A percentile compares a stretch with the other conserved stretches of the same genome.
These are phyloP conservation scores for Psilocybe mexicana DNA, from an alignment of 1,284 basidiomycete species.

Conservation along the genomic window DNA sequence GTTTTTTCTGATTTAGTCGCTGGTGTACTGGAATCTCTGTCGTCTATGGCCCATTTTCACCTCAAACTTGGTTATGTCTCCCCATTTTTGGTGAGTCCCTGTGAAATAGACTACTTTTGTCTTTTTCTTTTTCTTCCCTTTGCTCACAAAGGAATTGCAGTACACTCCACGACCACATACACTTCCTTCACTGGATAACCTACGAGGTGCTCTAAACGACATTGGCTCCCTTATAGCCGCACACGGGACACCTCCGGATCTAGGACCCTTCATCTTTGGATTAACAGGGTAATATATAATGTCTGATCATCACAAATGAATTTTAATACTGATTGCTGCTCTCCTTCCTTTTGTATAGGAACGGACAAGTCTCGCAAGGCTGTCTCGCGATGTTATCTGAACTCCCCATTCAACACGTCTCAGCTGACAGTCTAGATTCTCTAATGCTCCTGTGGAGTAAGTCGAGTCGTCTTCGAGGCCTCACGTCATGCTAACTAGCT, in stretches of 20 bases:
- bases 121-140: background rate
- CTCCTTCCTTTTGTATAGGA: constrained; percentile 38
- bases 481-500: too few species aligned
- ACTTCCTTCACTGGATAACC: constrained; percentile 57
- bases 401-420: constrained; percentile 64
- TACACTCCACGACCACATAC: constrained; percentile 83
- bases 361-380: constrained; percentile 80
- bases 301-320: too few species aligned
- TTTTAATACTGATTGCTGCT: too few species aligned
- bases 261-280: constrained; percentile 81
- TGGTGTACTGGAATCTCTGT: constrained; percentile 81
- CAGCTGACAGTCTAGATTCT: constrained; percentile 29
- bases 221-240: constrained; percentile 60
- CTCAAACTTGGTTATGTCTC: constrained; percentile 78
- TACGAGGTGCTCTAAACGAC: constrained; percentile 57
- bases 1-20: constrained; percentile 52
- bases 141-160: constrained; percentile 36
- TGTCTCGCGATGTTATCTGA: constrained; percentile 71
- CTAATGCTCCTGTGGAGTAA: background rate
- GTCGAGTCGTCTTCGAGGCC: background rate
- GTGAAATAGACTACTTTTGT: background rate
- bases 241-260: constrained; percentile 59
- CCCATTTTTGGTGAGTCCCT: constrained; percentile 70
- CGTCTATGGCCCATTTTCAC: constrained; percentile 76
- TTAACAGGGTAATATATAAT: constrained; percentile 66